Percentiles rank a stretch among this genome's conserved stretches.
Conservation (phyloP, 257 asterid species). For the Craterostigma plantagineum region DNA sequence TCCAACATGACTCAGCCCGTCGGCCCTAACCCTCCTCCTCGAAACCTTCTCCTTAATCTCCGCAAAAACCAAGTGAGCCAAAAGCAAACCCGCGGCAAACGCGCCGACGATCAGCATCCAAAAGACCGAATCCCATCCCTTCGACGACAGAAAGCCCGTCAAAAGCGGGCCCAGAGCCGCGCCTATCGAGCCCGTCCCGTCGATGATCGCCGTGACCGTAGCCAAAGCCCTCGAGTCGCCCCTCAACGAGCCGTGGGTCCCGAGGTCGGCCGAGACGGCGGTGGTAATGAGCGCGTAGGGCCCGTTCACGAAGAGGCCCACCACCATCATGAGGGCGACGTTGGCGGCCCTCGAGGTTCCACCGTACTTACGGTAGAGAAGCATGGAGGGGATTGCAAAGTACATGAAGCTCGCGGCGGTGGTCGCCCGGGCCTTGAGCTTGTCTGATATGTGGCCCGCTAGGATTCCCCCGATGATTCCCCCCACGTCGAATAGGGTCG, state of each 20-base stretch:
- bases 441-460: slow-evolving; percentile 71
- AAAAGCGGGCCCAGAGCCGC: slow-evolving; percentile 80
- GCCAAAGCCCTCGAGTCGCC: slow-evolving; percentile 81
- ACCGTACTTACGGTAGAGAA: slow-evolving; percentile 52
- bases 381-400: slow-evolving; percentile 51
- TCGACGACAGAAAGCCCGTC: slow-evolving; percentile 62
- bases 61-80: slow-evolving; percentile 37
- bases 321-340: slow-evolving; percentile 48
- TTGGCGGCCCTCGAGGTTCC: slow-evolving; percentile 31
- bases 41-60: slow-evolving; percentile 35
- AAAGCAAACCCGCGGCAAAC: slow-evolving; percentile 49
- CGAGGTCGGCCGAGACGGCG: slow-evolving; percentile 79
- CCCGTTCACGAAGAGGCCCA: slow-evolving; percentile 63
- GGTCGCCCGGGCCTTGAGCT: slow-evolving; percentile 59
- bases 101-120: slow-evolving; percentile 52
- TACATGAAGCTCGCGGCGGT: slow-evolving; percentile 70
- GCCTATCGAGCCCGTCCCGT: slow-evolving; percentile 84
- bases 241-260: slow-evolving; percentile 54
- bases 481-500: slow-evolving; percentile 74
- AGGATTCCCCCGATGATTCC: slow-evolving; percentile 72
- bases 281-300: slow-evolving; percentile 89
- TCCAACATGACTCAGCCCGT: slow-evolving; percentile 12
- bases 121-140: slow-evolving; percentile 64
- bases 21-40: slow-evolving; percentile 6
- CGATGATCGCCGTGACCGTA: slow-evolving; percentile 77